Base-by-base conservation (phyloP, 352 stramenopile genomes). In the Paralagenidium karlingii region DNA sequence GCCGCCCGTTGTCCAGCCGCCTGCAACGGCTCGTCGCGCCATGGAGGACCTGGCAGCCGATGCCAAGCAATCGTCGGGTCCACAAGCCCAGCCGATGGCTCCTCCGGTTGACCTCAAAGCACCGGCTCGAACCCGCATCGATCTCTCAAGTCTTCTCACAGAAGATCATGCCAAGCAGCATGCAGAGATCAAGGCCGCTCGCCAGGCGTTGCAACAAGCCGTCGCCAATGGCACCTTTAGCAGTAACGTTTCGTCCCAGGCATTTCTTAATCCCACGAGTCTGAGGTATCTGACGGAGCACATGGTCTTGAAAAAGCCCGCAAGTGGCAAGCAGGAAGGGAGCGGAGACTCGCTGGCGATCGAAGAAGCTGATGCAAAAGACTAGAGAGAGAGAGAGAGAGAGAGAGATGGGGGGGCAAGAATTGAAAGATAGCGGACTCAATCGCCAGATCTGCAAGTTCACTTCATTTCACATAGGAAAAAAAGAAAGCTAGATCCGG, bases 191-290 rank as follows among this genome's bases (percentile, higher is more conserved):
- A 71, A 63, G 40, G 63, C 41, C 22, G n/a, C n/a, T n/a, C n/a
- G n/a, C n/a, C n/a, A n/a, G n/a, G n/a, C n/a, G n/a, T n/a, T n/a
- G n/a, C n/a, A n/a, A n/a, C n/a, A n/a, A n/a, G n/a, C n/a, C n/a
- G n/a, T n/a, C n/a, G n/a, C n/a, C n/a, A n/a, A 56, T 47, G 39
- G 43, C 22, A 51, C 45, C 12, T 38, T 31, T 1, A 31, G 49
- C 3, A 33, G 46, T 5, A 38, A 63, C 11, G 28, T 13, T 32
- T 32, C 28, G 11, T 32, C 11, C 28, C 63, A 78, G 21, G 51
- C 52, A 2, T 57, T 80, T 31, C 52, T 84, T 6, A 79, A 79
- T 10, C 64, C 70, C 1, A 58, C 56, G 25, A 82, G 62, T 24
- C 48, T 82, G 10, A 50, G 53, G 20, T 82, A 73, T 27, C 46